phyloP scores from a whole-genome alignment of 2,329 filamentous ascomycete species.

The Zopfia rhizophila region DNA sequence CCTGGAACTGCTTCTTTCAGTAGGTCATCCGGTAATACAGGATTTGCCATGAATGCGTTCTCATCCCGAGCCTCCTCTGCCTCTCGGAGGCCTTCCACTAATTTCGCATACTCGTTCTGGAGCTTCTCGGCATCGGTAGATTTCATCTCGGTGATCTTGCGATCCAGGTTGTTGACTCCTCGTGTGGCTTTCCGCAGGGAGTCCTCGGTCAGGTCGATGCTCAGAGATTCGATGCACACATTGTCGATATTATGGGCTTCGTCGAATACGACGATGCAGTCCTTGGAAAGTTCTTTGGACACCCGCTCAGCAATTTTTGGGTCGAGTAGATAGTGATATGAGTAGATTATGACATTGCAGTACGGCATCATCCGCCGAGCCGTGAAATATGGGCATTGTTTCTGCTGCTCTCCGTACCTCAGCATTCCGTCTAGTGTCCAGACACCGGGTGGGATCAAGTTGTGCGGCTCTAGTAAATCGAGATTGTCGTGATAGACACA shows the following conservation, averaged over 20 bases:
- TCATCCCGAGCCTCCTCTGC: constrained; percentile 91
- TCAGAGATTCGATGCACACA: constrained; percentile 96
- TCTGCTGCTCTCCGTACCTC: constrained; percentile 91
- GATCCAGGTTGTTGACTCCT: constrained; percentile 89
- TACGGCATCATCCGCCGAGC: constrained; percentile 98
- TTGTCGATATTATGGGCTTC: constrained; percentile 99
- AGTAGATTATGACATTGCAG: constrained; percentile 99
- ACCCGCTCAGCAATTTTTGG: constrained; percentile 97
- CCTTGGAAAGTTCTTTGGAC: constrained; percentile 94
- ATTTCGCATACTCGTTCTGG: constrained; percentile 93
- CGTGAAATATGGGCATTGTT: constrained; percentile 98
- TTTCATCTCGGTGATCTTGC: constrained; percentile 93
- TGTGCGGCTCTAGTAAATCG: constrained; percentile 92
- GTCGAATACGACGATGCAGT: constrained; percentile 98
- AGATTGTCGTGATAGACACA: constrained; percentile 99
- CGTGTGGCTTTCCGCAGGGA: constrained; percentile 89
- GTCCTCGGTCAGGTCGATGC: constrained; percentile 96
- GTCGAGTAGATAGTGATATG: constrained; percentile 96
- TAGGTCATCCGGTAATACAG: constrained; percentile 90
- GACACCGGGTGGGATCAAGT: constrained; percentile 91
- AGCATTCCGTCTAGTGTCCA: constrained; percentile 94
- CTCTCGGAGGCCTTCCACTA: constrained; percentile 89
- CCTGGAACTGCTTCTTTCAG: constrained; percentile 96
- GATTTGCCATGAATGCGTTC: constrained; percentile 97
- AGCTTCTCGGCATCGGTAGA: constrained; percentile 94